phyloP scores from a whole-genome alignment of 805 yeast genomes.

The Candida lessepsii region DNA sequence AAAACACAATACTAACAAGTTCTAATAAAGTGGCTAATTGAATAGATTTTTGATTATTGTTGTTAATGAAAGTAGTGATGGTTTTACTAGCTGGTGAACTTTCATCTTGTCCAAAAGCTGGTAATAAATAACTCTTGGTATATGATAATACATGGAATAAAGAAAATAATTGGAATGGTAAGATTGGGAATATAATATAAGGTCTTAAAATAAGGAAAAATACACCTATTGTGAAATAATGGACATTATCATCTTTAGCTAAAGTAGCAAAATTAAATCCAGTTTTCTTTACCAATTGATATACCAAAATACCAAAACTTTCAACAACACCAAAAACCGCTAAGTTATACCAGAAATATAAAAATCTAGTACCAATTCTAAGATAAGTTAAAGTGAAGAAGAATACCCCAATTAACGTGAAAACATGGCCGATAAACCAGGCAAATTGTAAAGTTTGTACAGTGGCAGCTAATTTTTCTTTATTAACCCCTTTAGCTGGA shows the following conservation, averaged over 20 bases:
- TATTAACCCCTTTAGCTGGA: constrained; percentile 8
- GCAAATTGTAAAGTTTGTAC: constrained; percentile 58
- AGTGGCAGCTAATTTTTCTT: constrained; percentile 19
- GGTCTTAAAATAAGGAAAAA: constrained; percentile 53
- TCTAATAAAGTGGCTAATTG: constrained; percentile 41
- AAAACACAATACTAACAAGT: constrained; percentile 42
- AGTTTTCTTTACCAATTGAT: constrained; percentile 46
- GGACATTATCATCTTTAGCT: constrained; percentile 60
- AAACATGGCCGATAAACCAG: constrained; percentile 61
- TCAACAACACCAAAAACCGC: constrained; percentile 63
- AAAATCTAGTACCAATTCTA: constrained; percentile 23
- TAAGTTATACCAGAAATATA: constrained; percentile 50
- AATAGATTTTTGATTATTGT: constrained; percentile 37
- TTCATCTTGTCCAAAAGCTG: constrained; percentile 46
- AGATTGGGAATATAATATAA: constrained; percentile 56
- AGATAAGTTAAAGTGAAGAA: constrained; percentile 35
- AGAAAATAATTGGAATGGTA: constrained; percentile 77
- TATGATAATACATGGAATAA: constrained; percentile 80
- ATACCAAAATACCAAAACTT: constrained; percentile 75
- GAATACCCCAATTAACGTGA: constrained; percentile 31
- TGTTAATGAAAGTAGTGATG: constrained; percentile 34
- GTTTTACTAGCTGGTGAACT: constrained; percentile 35
- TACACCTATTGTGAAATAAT: constrained; percentile 62
- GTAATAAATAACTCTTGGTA: constrained; percentile 61
- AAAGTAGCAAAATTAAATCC: constrained; percentile 24